Evolutionary conservation across 2,329 filamentous ascomycete species (phyloP).

Genomic region (Orbilia ellipsospora): DNA sequence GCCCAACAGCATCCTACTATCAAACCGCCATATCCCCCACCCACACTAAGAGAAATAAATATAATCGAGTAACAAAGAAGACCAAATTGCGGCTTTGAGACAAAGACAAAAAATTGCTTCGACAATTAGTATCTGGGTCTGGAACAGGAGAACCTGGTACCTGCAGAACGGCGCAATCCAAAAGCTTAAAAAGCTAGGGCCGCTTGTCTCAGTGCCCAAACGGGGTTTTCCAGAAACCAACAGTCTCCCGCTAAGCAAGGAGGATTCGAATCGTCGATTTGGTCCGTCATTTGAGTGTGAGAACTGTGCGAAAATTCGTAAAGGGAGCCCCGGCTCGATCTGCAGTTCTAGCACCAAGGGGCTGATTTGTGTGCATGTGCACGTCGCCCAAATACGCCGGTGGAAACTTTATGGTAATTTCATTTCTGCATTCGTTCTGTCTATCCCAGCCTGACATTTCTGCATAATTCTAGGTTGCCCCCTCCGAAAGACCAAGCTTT

Average conservation of each 20-base stretch:
- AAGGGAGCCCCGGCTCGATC: conserved; percentile 28
- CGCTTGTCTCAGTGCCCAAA: conserved; percentile 44
- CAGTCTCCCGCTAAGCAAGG: conserved; percentile 27
- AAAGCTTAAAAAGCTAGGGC: conserved; percentile 32
- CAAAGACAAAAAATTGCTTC: conserved; percentile 12
- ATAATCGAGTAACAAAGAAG: not conserved
- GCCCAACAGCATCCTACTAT: conserved; percentile 1
- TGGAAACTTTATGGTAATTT: not conserved
- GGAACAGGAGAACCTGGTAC: conserved; percentile 55
- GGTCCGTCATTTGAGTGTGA: conserved; percentile 1
- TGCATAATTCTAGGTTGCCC: conserved; percentile 20
- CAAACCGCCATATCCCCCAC: not conserved
- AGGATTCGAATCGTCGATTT: conserved; percentile 23
- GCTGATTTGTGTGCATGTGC: not conserved
- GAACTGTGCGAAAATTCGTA: not conserved
- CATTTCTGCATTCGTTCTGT: not conserved
- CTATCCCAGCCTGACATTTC: conserved; percentile 21
- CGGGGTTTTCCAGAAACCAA: conserved; percentile 25
- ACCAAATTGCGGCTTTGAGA: conserved; percentile 36
- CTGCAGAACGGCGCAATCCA: conserved; percentile 43
- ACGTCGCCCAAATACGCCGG: conserved; percentile 7
- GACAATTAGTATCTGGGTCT: conserved; percentile 23
- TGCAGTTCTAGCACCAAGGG: conserved; percentile 22
- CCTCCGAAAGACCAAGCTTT: conserved; percentile 10
- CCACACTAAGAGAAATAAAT: too few species aligned